Base-by-base conservation (phyloP, 2,329 filamentous ascomycete genomes). In the Phialophora expanda region DNA sequence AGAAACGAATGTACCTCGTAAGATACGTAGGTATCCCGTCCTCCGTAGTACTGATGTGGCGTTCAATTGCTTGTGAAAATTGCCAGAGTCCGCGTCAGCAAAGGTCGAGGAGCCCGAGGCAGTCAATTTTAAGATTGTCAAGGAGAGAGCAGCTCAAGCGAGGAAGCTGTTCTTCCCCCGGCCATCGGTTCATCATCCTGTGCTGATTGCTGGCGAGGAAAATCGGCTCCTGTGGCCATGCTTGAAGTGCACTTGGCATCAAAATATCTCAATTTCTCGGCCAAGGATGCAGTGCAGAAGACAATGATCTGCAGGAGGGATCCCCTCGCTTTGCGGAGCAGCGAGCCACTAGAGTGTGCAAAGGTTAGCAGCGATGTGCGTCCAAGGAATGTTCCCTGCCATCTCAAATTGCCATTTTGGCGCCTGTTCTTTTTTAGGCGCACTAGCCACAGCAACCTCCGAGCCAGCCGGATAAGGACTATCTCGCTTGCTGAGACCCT, bases 341-440 rank as follows among this genome's bases (percentile, higher is more conserved):
- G 14, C 38, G 38, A 44, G 38, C 38, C 38, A 44, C 38, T n/a
- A 44, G 38, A n/a, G 38, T 17, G 14, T 44, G 14, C 17, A 6
- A 44, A 44, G 38, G n/a, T 44, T 44, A 44, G 38, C 38, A 44
- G 38, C 38, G 14, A 8, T 44, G 38, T 20, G 38, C 22, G 28
- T 50, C 48, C 66, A 68, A 44, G 62, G 66, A 26, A 63, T 32
- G 44, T 62, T 38, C 62, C 66, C 56, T 66, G 63, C 24, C 30
- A 26, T 28, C 46, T 44, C 58, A 68, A 60, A 66, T 68, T 68
- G 57, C 66, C 63, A 58, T 64, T 55, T 51, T 56, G 56, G 62
- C 34, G 38, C 54, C 56, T 44, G 32, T 26, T 53, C 46, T n/a
- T 32, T 34, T 54, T 62, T 60, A 28, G 55, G 41, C 5, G 50